Evolutionary conservation across 139 green algal species (phyloP).

Genomic region (Tetradesmus lagerheimii): DNA sequence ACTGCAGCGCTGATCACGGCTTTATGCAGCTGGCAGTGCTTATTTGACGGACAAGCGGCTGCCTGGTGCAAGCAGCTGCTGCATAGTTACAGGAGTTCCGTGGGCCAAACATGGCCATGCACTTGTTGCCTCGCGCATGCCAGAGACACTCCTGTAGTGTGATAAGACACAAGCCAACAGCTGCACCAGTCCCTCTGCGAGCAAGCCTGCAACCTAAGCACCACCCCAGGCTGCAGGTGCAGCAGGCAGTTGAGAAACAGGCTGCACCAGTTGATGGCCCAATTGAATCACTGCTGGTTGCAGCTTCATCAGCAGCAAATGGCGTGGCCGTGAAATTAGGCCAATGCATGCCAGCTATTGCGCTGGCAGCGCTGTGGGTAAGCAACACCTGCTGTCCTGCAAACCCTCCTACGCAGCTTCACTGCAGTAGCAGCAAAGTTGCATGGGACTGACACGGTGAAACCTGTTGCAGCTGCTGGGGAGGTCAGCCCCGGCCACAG

Average conservation of each 20-base stretch:
- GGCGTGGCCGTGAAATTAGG: neutral
- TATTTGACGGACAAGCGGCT: neutral
- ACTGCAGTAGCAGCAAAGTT: neutral
- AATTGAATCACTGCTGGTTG: neutral
- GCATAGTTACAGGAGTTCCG: neutral
- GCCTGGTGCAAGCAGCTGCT: neutral
- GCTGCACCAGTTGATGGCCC: neutral
- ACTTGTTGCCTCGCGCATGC: neutral
- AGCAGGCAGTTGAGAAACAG: neutral
- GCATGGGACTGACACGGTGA: neutral
- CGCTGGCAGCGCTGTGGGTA: neutral
- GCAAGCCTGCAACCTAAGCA: neutral
- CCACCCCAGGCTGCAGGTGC: neutral
- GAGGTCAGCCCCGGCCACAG: neutral
- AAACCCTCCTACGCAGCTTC: neutral
- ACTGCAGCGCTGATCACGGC: neutral
- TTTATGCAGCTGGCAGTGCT: neutral
- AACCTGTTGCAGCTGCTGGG: slow-evolving; percentile 4
- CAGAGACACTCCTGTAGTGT: neutral
- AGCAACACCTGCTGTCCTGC: neutral
- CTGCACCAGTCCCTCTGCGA: neutral
- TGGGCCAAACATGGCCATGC: neutral
- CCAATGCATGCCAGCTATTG: neutral
- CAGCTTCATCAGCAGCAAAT: neutral
- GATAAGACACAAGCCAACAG: neutral